Percentiles rank a stretch among this genome's conserved stretches.
Evolutionary conservation across 495 filamentous ascomycete species (phyloP).

Genomic region (Hypomontagnella submonticulosa): DNA sequence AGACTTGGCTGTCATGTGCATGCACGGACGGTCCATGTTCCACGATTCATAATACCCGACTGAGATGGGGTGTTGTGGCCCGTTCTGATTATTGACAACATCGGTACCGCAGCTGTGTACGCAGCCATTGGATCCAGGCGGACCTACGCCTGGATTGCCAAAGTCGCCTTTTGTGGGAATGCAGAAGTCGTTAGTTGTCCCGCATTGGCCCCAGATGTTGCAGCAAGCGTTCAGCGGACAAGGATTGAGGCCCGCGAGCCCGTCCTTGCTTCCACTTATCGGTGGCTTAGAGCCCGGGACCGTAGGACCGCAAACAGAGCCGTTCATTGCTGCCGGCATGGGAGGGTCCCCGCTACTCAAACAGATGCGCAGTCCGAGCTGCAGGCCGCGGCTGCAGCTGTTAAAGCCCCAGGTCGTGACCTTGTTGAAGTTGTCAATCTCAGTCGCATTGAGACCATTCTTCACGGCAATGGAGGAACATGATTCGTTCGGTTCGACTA

Average conservation of each 20-base stretch:
- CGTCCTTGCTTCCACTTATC: not conserved
- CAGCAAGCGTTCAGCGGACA: slow-evolving; percentile 46
- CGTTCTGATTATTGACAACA: slow-evolving; percentile 25
- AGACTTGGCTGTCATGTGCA: slow-evolving; percentile 35
- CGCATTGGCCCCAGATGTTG: slow-evolving; percentile 29
- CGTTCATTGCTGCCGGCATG: slow-evolving; percentile 48
- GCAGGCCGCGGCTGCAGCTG: slow-evolving; percentile 52
- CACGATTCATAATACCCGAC: slow-evolving; percentile 51
- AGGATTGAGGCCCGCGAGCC: slow-evolving; percentile 2
- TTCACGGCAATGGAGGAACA: slow-evolving; percentile 44
- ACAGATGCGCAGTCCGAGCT: slow-evolving; percentile 52
- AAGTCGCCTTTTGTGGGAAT: not conserved
- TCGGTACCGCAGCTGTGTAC: slow-evolving; percentile 37
- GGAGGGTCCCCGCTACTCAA: slow-evolving; percentile 60
- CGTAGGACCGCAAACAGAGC: slow-evolving; percentile 1
- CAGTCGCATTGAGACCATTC: slow-evolving; percentile 46
- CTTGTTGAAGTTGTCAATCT: slow-evolving; percentile 55
- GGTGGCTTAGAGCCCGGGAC: slow-evolving; percentile 2
- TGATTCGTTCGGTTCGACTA: slow-evolving; percentile 47
- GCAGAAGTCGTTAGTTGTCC: not conserved
- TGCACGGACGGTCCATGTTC: slow-evolving; percentile 41
- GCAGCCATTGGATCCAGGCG: slow-evolving; percentile 11
- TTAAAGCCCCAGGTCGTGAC: slow-evolving; percentile 60
- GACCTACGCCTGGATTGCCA: not conserved
- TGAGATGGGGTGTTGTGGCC: slow-evolving; percentile 24